Evolutionary conservation across 768 basidiomycete genomes (phyloP).

Genomic region (Russula compacta): DNA sequence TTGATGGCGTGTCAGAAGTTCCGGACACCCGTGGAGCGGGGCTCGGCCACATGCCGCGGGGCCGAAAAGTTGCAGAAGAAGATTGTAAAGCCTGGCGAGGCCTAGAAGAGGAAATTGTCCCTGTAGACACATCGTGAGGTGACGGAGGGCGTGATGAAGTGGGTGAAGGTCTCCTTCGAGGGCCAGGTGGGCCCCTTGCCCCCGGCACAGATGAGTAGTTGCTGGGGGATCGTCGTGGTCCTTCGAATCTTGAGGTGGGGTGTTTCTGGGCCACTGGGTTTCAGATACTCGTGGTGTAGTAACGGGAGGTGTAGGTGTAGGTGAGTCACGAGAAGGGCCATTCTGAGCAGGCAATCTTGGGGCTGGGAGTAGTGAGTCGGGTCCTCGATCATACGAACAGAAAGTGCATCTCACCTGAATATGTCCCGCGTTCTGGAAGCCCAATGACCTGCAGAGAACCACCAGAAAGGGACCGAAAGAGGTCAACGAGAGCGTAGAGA

Average conservation of each 20-base stretch:
- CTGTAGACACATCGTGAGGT: background rate
- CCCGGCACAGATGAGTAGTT: background rate
- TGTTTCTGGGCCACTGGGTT: background rate
- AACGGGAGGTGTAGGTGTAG: slow-evolving; percentile 8
- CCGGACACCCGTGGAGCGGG: background rate
- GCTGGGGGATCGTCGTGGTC: slow-evolving; percentile 9
- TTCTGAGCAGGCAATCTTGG: background rate
- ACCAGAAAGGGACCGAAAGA: slow-evolving; percentile 37
- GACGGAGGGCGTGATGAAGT: slow-evolving; percentile 6
- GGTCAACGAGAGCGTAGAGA: slow-evolving; percentile 52
- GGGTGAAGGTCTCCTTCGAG: slow-evolving; percentile 9
- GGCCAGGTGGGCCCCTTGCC: background rate
- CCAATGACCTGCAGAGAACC: slow-evolving; percentile 51
- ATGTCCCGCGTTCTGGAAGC: slow-evolving; percentile 34
- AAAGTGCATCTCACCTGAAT: slow-evolving; percentile 27
- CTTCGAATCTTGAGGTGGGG: background rate
- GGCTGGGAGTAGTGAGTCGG: background rate
- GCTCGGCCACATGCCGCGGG: background rate
- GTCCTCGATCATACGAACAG: background rate
- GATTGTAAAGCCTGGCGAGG: slow-evolving; percentile 1
- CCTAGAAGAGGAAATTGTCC: background rate
- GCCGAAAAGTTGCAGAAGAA: slow-evolving; percentile 3
- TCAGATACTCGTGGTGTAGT: background rate
- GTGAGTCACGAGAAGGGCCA: slow-evolving; percentile 1
- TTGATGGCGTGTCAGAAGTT: slow-evolving; percentile 1